Base-by-base conservation (phyloP, 2,329 filamentous ascomycete genomes). In the Apiospora koreana region DNA sequence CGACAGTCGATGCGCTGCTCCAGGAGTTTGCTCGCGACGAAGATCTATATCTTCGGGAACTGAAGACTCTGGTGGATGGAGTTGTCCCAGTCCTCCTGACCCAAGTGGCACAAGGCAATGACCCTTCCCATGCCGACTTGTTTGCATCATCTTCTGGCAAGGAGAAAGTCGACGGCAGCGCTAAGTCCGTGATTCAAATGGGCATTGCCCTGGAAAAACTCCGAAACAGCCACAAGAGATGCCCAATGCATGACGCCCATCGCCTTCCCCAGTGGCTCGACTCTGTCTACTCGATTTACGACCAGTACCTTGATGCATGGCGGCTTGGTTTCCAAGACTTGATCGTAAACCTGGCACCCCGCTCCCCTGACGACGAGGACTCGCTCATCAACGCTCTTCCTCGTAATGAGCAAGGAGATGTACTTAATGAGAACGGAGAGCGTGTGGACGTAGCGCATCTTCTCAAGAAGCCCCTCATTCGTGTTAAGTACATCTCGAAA, bases 361-460 rank as follows among this genome's bases (percentile, higher is more conserved):
- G 90, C 5, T 81, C 83, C 1, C 76, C 80, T 1, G 89, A 91
- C 43, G 89, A 92, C 65, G 86, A 89, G 48, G 86, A 90, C 73
- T 89, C 88, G 1, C 81, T 90, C 1, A 78, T 91, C 68, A 85
- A 88, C 72, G 88, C 86, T 1, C 83, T 88, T 82, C 89, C 88
- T 72, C 85, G 83, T 68, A 91, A 92, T 68, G 87, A 87, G 70
- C 84, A 91, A 69, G 91, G 92, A 28, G 91, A 92, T 74, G 85
- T 93, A 18, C 78, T 91, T 67, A 90, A 94, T 74, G 89, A 89
- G 43, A 88, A 95, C 73, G 96, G 95, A 16, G 94, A 98, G 79
- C 90, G 94, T 68, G 94, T 98, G 10, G 96, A 98, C 79, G 96
- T 99, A 65, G 95, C 95, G 9, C 97, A 96, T 80, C 86, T 99